Conservation (phyloP, 2,329 filamentous ascomycete genomes). For the Orbilia ellipsospora region DNA sequence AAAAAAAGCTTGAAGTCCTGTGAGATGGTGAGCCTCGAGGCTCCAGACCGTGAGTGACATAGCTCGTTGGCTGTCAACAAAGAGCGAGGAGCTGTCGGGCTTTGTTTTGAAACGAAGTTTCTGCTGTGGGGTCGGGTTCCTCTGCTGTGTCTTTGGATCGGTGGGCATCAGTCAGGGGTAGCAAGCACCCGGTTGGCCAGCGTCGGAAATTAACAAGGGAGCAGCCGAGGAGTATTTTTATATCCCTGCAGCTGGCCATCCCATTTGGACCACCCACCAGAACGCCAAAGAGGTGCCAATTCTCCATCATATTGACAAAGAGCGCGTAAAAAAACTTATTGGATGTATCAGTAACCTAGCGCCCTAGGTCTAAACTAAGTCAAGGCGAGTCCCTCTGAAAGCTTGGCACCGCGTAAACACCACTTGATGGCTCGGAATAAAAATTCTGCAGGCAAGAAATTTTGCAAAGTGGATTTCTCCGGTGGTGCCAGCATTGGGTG, state of each 20-base stretch:
- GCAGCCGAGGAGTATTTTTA: background rate
- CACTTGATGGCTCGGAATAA: background rate
- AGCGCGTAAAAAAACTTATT: background rate
- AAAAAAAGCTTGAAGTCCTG: too few relatives aligned
- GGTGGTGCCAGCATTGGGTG: background rate
- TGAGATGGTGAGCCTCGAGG: too few relatives aligned
- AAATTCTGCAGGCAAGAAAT: background rate
- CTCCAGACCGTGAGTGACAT: too few relatives aligned
- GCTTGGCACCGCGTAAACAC: background rate
- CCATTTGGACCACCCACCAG: background rate
- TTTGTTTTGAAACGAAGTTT: background rate
- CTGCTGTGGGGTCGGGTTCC: too few relatives aligned
- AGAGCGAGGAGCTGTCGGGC: background rate
- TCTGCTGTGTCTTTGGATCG: background rate
- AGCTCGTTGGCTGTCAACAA: background rate
- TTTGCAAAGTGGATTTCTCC: background rate
- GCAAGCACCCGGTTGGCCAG: background rate
- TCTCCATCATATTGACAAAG: background rate
- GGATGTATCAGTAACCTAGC: conserved; percentile 4
- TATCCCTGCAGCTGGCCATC: background rate
- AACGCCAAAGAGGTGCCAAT: background rate
- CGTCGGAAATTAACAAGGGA: conserved; percentile 5
- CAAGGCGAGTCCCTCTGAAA: background rate
- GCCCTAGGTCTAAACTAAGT: background rate
- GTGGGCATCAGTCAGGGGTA: background rate